A percentile compares a stretch with the other conserved stretches of the same genome.
These are phyloP conservation scores for Aspergillus persii DNA, from an alignment of 2,329 filamentous ascomycete species.

Conservation along the genomic window DNA sequence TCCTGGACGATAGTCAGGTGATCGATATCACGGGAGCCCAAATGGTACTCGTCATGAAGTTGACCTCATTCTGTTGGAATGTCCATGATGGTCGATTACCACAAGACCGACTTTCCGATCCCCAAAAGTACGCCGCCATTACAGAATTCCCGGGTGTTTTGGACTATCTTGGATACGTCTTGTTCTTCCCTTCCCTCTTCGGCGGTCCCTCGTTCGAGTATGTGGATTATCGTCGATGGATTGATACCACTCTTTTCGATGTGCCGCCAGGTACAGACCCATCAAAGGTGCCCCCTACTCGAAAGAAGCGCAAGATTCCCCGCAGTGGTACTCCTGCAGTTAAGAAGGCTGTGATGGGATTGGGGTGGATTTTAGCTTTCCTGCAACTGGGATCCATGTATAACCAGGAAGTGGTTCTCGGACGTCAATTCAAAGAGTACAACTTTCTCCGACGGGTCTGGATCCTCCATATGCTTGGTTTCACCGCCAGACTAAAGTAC, in stretches of 20 bases:
- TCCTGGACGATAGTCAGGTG: constrained; percentile 60
- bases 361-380: constrained; percentile 77
- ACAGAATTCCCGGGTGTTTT: constrained; percentile 70
- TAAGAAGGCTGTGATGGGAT: constrained; percentile 69
- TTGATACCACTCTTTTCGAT: constrained; percentile 93
- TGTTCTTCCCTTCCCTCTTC: constrained; percentile 92
- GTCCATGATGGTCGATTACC: constrained; percentile 86
- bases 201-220: constrained; percentile 93
- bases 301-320: constrained; percentile 89
- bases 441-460: constrained; percentile 71
- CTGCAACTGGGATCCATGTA: constrained; percentile 70
- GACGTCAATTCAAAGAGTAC: constrained; percentile 65
- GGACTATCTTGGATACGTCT: constrained; percentile 84
- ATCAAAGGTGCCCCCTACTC: constrained; percentile 76
- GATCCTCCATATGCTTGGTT: constrained; percentile 77
- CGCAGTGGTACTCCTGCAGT: constrained; percentile 82
- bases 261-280: constrained; percentile 78
- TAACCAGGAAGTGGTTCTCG: constrained; percentile 61
- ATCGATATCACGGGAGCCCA: constrained; percentile 92
- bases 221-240: constrained; percentile 85
- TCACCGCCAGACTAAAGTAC: constrained; percentile 85
- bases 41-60: constrained; percentile 98
- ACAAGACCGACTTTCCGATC: constrained; percentile 75
- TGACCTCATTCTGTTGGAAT: constrained; percentile 97
- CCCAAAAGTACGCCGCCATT: constrained; percentile 80